Evolutionary conservation across 108 stramenopile species (phyloP), one percentile per base, ranked within the genome.

Genomic region (Discostella stelligeroides): DNA sequence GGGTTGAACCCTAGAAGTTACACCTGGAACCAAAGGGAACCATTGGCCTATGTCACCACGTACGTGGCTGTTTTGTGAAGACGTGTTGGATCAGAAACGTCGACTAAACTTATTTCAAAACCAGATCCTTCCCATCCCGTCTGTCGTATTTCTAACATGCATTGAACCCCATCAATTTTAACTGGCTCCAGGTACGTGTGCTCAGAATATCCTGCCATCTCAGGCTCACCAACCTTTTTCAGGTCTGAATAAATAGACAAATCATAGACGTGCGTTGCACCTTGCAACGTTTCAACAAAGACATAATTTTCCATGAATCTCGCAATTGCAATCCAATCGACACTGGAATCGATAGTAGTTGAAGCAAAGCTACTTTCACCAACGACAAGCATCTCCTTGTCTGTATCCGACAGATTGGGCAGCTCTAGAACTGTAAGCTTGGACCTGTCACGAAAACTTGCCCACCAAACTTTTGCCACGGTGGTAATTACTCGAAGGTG

Each of bases 401-500:
- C 58, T 53, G 73, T 54, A 40, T 12, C 30, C 34, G 34, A 34
- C 34, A 21, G 42, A 2, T 20, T 17, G 10, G 79, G 80, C 15
- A 82, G 50, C 18, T 82, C 11, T 47, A 81, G 63, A 27, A 81
- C 42, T 24, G 60, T 66, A 37, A 81, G 72, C 42, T 66, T 71
- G 50, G 76, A 76, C 1, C 55, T 54, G 8, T 71, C 69, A 4
- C 54, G 63, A 43, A 46, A 30, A n/a, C 51, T 39, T 18, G 59
- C 43, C 40, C 29, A 55, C 75, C 80, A 76, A 27, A 25, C 24
- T 46, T 53, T 60, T 38, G 66, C 50, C 24, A n/a, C n/a, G n/a
- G 77, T 73, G 7, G 81, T 82, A 9, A 73, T 72, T n/a, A 79
- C 51, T 37, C 81, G 70, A 40, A 82, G 60, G 46, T 79, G 72